phyloP scores from a whole-genome alignment of 2,329 filamentous ascomycete genomes.

The Metarhizium sp. region DNA sequence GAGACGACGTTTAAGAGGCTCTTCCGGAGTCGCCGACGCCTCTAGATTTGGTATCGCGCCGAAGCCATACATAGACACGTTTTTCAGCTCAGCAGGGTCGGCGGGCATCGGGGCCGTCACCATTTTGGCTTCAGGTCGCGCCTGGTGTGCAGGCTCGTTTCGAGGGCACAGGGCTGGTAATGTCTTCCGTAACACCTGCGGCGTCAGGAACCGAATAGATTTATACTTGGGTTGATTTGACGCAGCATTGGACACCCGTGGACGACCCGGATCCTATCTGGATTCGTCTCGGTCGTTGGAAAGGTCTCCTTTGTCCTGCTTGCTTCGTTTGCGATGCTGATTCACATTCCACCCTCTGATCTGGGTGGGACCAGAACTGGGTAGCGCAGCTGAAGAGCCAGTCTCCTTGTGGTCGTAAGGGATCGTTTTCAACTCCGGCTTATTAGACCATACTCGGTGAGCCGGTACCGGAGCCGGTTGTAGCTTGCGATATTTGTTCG shows the following conservation, averaged over 20 bases:
- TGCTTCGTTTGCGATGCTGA: conserved; percentile 27
- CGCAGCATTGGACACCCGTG: conserved; percentile 12
- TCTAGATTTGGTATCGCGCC: conserved; percentile 12
- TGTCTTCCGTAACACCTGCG: conserved; percentile 2
- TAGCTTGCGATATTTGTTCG: conserved; percentile 45
- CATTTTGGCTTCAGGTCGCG: conserved; percentile 9
- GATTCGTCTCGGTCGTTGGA: conserved; percentile 27
- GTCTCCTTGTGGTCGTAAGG: conserved; percentile 53
- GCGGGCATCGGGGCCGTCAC: conserved; percentile 8
- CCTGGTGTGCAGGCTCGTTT: background rate
- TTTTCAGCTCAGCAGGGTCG: conserved; percentile 1
- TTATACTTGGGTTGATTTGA: background rate
- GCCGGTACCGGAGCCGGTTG: conserved; percentile 47
- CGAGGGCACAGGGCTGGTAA: conserved; percentile 6
- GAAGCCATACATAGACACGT: conserved; percentile 10
- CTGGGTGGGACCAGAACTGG: conserved; percentile 44
- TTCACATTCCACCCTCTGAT: conserved; percentile 49
- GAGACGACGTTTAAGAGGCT: conserved; percentile 6
- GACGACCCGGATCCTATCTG: conserved; percentile 25
- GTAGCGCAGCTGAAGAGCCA: conserved; percentile 42
- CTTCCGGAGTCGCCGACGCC: conserved; percentile 2
- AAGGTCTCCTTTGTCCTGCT: conserved; percentile 21
- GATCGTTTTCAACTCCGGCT: conserved; percentile 48
- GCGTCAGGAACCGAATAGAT: conserved; percentile 2
- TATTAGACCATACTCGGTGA: conserved; percentile 36